These are phyloP conservation scores for Pachyrhizus erosus DNA, from an alignment of 306 rosid genomes.

Conservation along the genomic window DNA sequence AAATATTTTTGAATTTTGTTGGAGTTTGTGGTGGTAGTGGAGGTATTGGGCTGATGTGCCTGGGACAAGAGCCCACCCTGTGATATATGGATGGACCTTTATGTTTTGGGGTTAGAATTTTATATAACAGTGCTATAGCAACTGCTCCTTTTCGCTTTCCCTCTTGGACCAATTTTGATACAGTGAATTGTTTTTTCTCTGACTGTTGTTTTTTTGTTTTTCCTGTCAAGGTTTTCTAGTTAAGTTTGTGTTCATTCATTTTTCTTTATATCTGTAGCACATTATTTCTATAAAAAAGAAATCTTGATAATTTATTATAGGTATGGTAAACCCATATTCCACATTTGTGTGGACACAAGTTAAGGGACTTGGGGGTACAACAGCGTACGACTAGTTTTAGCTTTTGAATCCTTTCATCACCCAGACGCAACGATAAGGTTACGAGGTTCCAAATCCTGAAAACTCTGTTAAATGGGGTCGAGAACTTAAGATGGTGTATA, in stretches of 20 bases:
- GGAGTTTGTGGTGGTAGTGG: neutral
- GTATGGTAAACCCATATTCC: neutral
- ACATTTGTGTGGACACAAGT: neutral
- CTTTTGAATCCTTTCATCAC: too few species aligned
- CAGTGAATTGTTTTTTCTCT: neutral
- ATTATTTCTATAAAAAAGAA: neutral
- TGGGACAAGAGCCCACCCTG: neutral
- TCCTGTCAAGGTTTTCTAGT: neutral
- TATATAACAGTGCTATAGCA: neutral
- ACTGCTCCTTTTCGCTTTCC: neutral
- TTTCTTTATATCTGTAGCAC: neutral
- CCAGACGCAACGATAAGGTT: neutral
- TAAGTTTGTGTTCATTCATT: neutral
- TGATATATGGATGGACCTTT: neutral
- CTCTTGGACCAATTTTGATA: neutral
- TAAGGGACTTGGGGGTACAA: neutral
- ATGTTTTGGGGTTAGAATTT: neutral
- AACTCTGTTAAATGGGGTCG: neutral
- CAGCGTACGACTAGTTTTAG: neutral
- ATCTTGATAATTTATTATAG: conserved; percentile 15
- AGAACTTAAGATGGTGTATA: neutral
- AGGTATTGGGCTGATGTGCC: too few species aligned
- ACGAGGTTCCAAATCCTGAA: neutral
- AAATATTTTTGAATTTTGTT: neutral
- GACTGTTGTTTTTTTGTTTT: neutral